Evolutionary conservation across 805 yeast species (phyloP).

Genomic region (Isabelozyma rhagii): DNA sequence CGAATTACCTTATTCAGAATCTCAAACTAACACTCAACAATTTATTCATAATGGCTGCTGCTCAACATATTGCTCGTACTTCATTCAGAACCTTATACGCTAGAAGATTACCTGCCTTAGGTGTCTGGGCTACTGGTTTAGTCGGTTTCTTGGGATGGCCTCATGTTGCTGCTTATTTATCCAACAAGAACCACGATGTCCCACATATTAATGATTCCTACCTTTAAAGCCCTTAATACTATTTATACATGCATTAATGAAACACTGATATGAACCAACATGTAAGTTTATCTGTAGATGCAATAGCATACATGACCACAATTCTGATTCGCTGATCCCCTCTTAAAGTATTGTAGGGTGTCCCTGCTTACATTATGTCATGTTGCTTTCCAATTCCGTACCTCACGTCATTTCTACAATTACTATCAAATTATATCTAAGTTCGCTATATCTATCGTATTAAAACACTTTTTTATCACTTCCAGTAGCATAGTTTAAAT

Average conservation of each 20-base stretch:
- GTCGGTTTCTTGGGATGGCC: conserved; percentile 36
- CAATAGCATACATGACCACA: no score
- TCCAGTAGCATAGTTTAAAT: not conserved
- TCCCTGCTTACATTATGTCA: not conserved
- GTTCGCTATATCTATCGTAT: no score
- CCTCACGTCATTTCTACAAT: no score
- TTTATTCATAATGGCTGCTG: conserved; percentile 9
- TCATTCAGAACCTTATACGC: conserved; percentile 19
- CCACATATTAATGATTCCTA: conserved; percentile 24
- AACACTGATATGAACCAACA: not conserved
- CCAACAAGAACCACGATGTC: conserved; percentile 22
- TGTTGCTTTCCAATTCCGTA: not conserved
- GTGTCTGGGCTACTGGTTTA: conserved; percentile 29
- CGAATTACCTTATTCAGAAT: not conserved
- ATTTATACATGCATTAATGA: not conserved
- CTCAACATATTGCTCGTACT: conserved; percentile 12
- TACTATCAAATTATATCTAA: no score
- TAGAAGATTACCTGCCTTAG: conserved; percentile 28
- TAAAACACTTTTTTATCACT: not conserved
- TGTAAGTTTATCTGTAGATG: not conserved
- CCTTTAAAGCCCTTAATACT: not conserved
- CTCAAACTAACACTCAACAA: not conserved
- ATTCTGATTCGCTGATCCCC: no score
- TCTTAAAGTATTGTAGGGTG: no score
- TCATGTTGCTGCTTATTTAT: conserved; percentile 19